Evolutionary conservation across 805 yeast genomes (phyloP), one percentile per base, ranked within the genome.

Genomic region (Wickerhamomyces pijperi): DNA sequence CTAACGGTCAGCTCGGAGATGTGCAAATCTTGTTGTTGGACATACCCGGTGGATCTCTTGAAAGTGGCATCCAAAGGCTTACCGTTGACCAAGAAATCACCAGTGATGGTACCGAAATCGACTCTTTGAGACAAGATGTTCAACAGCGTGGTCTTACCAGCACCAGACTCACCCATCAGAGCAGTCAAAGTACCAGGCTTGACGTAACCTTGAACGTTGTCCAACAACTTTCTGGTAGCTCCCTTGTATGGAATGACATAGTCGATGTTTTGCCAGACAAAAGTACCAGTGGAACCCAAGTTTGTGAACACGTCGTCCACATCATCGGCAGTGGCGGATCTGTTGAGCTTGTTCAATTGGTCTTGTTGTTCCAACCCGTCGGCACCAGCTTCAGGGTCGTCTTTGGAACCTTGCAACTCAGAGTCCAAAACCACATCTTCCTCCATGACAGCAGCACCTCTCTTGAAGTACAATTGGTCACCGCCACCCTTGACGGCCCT

Each of bases 111-210:
- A 31, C 33, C 33, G 13, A 31, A 15, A 12, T 15, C 33, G 13
- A 31, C 19, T 38, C 92, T 64, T 19, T 78, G 75, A 19, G 92
- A 76, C 15, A 82, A 59, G 31, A 68, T 58, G 50, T 78, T 82
- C 45, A 82, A 58, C 33, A 82, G 53, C 0, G 88, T 74, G 0
- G 86, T 76, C 50, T 82, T 82, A 9, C 90, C 92, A 0, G 82
- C 75, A 0, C 90, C 90, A 1, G 87, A 80, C 0, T 90, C 88
- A 0, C 92, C 92, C 78, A 82, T 72, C 34, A 82, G 78, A 4
- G 79, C 84, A 50, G 79, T 82, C 9, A 82, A 62, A 15, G 33
- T n/a, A 14, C 78, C 76, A 1, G 97, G 95, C 37, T 72, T 71
- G 6, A 80, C 94, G 5, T 71, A 66, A 36, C 90, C 66, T 5